Conservation (phyloP, 352 stramenopile genomes). For the Globisporangium paddicum region DNA sequence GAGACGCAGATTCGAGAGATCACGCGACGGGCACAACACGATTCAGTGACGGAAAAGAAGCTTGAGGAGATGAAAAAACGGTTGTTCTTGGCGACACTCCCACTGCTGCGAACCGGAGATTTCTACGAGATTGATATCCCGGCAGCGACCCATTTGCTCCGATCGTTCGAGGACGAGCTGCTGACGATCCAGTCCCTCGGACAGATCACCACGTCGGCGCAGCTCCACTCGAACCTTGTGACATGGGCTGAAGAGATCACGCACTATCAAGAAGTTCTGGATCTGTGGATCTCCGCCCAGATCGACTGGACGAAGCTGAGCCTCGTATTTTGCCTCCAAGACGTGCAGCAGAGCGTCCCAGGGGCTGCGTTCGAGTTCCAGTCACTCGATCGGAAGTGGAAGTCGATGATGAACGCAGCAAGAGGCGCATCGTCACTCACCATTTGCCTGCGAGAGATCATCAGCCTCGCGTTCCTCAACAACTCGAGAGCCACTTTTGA, state of each 20-base stretch:
- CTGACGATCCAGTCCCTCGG: conserved; percentile 52
- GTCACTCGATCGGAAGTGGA: conserved; percentile 62
- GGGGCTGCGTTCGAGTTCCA: conserved; percentile 59
- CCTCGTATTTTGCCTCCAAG: conserved; percentile 38
- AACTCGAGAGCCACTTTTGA: conserved; percentile 37
- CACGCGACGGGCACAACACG: conserved; percentile 41
- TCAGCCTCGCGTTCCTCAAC: conserved; percentile 46
- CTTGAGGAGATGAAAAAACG: conserved; percentile 56
- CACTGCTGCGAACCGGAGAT: conserved; percentile 37
- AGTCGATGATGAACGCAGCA: conserved; percentile 54
- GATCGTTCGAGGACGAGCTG: conserved; percentile 48
- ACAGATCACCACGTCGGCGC: conserved; percentile 33
- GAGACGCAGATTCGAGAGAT: conserved; percentile 61
- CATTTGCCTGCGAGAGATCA: conserved; percentile 54
- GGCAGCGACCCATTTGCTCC: conserved; percentile 26
- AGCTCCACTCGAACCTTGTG: conserved; percentile 34
- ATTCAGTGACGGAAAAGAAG: conserved; percentile 48
- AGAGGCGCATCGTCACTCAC: conserved; percentile 43
- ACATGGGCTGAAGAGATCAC: conserved; percentile 61
- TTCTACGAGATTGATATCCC: conserved; percentile 39
- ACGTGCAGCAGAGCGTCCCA: conserved; percentile 53
- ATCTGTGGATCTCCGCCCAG: conserved; percentile 51
- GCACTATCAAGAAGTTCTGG: conserved; percentile 52
- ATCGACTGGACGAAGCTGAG: conserved; percentile 41
- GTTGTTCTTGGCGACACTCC: conserved; percentile 30